Base-by-base conservation (phyloP, 371 early-diverging fungal genomes). In the Rhizomucor pusillus region DNA sequence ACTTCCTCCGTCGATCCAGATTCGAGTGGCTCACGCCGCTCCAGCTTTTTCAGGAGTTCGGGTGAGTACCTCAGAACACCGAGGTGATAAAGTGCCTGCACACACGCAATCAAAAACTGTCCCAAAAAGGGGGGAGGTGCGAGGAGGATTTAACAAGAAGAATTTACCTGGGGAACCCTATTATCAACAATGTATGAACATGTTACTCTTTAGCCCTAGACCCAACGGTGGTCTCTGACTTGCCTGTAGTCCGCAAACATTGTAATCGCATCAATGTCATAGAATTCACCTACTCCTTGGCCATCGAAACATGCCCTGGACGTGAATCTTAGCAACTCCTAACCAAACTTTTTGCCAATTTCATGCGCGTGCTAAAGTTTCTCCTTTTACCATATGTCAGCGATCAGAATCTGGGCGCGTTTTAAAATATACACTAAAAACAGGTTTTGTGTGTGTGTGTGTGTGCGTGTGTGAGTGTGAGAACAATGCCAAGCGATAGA, bases 231-330 rank as follows among this genome's bases (percentile, higher is more conserved):
- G 7, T 33, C 18, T 48, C n/a, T 43, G 29, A 23, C 46, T 58
- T 67, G 72, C 80, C 92, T 77, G 57, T 94, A 94, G 71, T 94
- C 94, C 5, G 94, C 94, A 86, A 94, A 93, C 93, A 94, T 94
- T 16, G 94, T 94, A 47, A 94, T 81, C 4, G 71, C 53, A 61
- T 89, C 90, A 64, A 94, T 93, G 62, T 93, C 91, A 20, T 71
- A 45, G 65, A 93, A 92, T 6, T 60, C 41, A 1, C 93, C 92
- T 48, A 63, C 63, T 0, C 66, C 63, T 56, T 69, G 35, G 25
- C 90, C 89, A 65, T 91, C 88, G 56, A 93, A 94, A 55, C 93
- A 92, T 12, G 90, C 91, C 92, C 86, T 85, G 25, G 45, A 50
- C 29, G 39, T 13, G 19, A 54, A 44, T 25, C 19, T 49, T 16